Base-by-base conservation (phyloP, 495 filamentous ascomycete species). In the Pyronema omphalodes region DNA sequence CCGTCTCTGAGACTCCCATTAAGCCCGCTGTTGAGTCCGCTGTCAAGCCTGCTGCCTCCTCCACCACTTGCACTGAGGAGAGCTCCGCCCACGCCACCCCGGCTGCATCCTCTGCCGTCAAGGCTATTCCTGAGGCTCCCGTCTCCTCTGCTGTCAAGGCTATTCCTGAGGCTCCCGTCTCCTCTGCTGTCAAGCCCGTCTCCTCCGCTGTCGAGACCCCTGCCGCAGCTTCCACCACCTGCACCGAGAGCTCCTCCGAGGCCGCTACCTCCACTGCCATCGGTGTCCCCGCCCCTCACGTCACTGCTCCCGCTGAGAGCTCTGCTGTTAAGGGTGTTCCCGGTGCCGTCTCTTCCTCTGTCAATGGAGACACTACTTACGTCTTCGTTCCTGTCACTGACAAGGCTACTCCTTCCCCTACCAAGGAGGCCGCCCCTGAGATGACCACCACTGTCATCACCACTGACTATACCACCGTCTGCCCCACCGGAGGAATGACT, bases 361-460 rank as follows among this genome's bases (percentile, higher is more conserved):
- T 69, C 44, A 66, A 66, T 9, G 61, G 43, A 11, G 59, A 51
- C 11, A 44, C 45, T 33, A 65, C 69, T 50, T 58, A 53, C 2
- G 55, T 53, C 3, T 54, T 63, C 11, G 54, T 65, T 29, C 23
- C 23, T 29, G 23, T 29, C 23, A 29, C 23, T 29, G 23, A 29
- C 23, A 29, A 29, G 23, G 23, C 23, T 5, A 29, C 23, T 29
- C 23, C 23, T 29, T 29, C 23, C 23, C 23, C 23, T 5, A 29
- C 23, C 23, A 29, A 29, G 23, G 44, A 47, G 44, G 17, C 14
- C 9, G 14, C 44, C 7, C 44, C 44, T 15, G 44, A 47, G 17
- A 15, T 15, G n/a, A 47, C 18, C 44, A 19, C 17, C 12, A 47
- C 44, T 9, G 44, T 47, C 9, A 47, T 47, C 11, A 47, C 44